These are phyloP conservation scores for Phlebiopsis flavidoalba DNA, from an alignment of 768 basidiomycete species.

Conservation along the genomic window DNA sequence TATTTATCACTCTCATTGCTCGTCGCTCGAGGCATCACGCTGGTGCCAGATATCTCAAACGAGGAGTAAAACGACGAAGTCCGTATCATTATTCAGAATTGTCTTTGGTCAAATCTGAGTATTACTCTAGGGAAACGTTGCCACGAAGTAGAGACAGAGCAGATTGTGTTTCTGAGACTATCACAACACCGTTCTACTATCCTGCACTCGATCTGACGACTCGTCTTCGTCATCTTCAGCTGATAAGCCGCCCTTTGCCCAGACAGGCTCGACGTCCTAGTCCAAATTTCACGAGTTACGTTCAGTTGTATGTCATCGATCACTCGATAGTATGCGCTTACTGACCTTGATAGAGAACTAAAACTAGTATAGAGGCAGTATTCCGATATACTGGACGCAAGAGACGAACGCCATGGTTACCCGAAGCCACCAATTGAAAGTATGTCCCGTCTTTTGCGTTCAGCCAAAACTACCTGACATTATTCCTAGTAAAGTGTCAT, in stretches of 20 bases:
- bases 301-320: slow-evolving; percentile 56
- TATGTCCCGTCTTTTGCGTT: slow-evolving; percentile 33
- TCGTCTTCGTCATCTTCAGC: background rate
- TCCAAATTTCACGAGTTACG: slow-evolving; percentile 91
- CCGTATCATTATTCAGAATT: background rate
- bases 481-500: slow-evolving; percentile 72
- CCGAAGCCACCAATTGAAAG: slow-evolving; percentile 95
- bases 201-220: slow-evolving; percentile 32
- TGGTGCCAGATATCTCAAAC: slow-evolving; percentile 89
- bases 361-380: slow-evolving; percentile 89
- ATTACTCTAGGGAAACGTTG: slow-evolving; percentile 78
- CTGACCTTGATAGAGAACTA: background rate
- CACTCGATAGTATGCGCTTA: background rate
- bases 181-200: slow-evolving; percentile 86
- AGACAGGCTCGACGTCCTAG: slow-evolving; percentile 46
- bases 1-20: slow-evolving; percentile 94
- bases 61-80: slow-evolving; percentile 95
- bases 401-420: slow-evolving; percentile 86
- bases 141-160: slow-evolving; percentile 98
- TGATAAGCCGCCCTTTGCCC: background rate
- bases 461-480: background rate
- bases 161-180: slow-evolving; percentile 87
- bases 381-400: slow-evolving; percentile 96
- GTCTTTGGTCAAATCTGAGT: background rate
- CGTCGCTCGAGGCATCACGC: slow-evolving; percentile 93